Conservation (phyloP, 2,329 filamentous ascomycete genomes). For the Nemania sp. region DNA sequence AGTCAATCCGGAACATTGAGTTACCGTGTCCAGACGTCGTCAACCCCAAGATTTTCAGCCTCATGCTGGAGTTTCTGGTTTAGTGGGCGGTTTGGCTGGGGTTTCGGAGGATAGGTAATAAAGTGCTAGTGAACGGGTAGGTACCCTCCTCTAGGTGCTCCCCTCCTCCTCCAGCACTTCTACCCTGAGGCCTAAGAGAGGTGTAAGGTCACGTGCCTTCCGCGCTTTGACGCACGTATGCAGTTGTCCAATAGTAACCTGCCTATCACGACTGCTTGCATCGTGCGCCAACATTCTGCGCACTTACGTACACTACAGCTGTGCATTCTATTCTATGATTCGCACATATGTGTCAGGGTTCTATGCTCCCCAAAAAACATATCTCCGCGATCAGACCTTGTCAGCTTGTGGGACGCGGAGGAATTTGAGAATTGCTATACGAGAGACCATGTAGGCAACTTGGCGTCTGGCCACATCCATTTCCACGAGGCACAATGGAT, state of each 20-base stretch:
- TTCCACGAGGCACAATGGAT: slow-evolving; percentile 48
- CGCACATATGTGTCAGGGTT: background rate
- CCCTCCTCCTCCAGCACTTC: too few relatives aligned
- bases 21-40: background rate
- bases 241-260: too few relatives aligned
- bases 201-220: too few relatives aligned
- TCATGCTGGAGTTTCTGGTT: slow-evolving; percentile 12
- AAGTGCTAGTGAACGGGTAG: background rate
- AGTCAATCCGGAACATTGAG: background rate
- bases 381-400: background rate
- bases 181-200: too few relatives aligned
- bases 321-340: background rate
- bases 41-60: slow-evolving; percentile 20
- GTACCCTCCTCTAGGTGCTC: background rate
- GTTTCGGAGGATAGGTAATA: background rate
- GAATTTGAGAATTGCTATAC: background rate
- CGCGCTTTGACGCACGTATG: too few relatives aligned
- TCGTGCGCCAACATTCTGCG: too few relatives aligned
- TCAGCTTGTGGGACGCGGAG: background rate
- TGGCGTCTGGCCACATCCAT: background rate
- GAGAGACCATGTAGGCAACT: slow-evolving; percentile 20
- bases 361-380: too few relatives aligned
- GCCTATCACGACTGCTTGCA: too few relatives aligned
- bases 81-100: slow-evolving; percentile 7
- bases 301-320: too few relatives aligned